These are phyloP conservation scores for Pythium rishiriense DNA, from an alignment of 352 stramenopile genomes.

Conservation along the genomic window DNA sequence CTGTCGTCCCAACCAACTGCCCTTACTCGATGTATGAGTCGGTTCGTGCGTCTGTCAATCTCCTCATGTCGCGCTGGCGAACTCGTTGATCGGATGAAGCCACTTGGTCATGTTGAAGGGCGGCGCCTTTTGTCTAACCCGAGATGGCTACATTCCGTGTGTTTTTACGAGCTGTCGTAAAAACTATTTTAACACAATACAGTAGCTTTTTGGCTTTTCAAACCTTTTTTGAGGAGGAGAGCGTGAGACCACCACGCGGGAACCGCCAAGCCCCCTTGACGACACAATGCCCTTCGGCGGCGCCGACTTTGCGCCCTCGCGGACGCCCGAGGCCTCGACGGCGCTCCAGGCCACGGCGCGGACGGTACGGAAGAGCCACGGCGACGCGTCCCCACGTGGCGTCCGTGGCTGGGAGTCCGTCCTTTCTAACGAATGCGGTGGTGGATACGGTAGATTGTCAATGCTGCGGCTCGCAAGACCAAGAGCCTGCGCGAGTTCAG, in stretches of 20 bases:
- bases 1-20: no score
- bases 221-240: no score
- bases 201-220: constrained; percentile 14
- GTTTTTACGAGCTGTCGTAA: background rate
- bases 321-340: constrained; percentile 44
- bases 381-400: no score
- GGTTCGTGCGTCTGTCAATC: no score
- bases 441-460: constrained; percentile 36
- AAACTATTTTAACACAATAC: background rate
- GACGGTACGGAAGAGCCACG: constrained; percentile 44
- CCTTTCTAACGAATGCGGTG: background rate
- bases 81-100: no score
- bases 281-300: constrained; percentile 48
- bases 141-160: constrained; percentile 16
- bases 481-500: constrained; percentile 67
- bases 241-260: background rate
- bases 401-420: background rate
- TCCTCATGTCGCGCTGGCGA: no score
- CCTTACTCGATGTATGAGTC: no score
- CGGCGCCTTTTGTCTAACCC: background rate
- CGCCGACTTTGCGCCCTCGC: constrained; percentile 65
- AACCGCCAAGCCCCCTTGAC: background rate
- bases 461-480: constrained; percentile 52
- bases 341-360: constrained; percentile 43
- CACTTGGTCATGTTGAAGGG: background rate